A percentile compares a stretch with the other conserved stretches of the same genome.
Conservation (phyloP, 208 protist genomes). For the Trichomonas gallinae region DNA sequence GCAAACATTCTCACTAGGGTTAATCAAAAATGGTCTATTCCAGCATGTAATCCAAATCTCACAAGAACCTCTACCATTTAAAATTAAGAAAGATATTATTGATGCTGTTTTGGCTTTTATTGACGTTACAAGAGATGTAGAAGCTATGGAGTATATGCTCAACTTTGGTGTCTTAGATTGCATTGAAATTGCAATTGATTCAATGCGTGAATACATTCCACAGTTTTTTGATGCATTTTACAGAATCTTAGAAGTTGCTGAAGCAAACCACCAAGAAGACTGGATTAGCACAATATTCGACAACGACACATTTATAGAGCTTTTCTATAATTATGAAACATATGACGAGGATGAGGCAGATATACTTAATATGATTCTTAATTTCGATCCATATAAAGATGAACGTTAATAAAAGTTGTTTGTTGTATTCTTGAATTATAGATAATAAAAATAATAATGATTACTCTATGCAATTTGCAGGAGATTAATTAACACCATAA, state of each 20-base stretch:
- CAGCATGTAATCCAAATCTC: neutral
- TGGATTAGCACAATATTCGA: neutral
- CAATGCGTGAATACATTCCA: neutral
- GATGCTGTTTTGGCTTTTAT: neutral
- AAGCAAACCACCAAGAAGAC: neutral
- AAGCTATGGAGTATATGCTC: neutral
- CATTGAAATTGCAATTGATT: neutral
- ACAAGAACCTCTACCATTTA: neutral
- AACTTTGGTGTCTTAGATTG: neutral
- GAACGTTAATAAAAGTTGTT: too few relatives aligned
- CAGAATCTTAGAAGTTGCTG: neutral
- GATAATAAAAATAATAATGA: too few relatives aligned
- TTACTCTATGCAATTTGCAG: too few relatives aligned
- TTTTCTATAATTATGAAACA: too few relatives aligned
- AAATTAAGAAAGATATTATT: neutral
- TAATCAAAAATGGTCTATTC: neutral
- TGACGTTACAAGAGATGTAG: neutral
- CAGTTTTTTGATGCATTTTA: neutral
- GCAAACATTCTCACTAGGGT: neutral
- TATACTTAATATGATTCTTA: too few relatives aligned
- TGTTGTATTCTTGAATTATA: too few relatives aligned
- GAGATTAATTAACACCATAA: too few relatives aligned
- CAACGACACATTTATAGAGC: neutral
- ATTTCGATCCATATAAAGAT: too few relatives aligned
- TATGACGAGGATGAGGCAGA: too few relatives aligned